Evolutionary conservation across 352 stramenopile species (phyloP).

Genomic region (Pythium insidiosum): DNA sequence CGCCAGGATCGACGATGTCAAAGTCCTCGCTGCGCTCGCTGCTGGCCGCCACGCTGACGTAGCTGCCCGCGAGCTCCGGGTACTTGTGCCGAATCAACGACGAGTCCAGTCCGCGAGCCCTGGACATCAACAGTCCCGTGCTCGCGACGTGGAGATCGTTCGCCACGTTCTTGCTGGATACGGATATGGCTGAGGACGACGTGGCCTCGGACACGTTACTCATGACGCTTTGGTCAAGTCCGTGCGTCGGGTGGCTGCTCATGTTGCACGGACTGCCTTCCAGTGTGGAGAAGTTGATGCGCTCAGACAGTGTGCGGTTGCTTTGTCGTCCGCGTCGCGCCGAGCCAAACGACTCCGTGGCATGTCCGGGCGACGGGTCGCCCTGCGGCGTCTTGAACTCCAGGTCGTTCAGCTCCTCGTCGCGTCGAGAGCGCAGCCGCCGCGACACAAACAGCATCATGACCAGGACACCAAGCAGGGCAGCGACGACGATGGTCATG

Average conservation of each 20-base stretch:
- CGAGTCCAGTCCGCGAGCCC: conserved; percentile 15
- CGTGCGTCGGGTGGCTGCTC: no score
- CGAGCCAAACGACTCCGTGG: no score
- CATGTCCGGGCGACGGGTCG: conserved; percentile 4
- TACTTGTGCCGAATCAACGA: conserved; percentile 18
- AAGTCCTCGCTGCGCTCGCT: conserved; percentile 36
- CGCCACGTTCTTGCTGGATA: not conserved
- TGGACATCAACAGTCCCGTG: conserved; percentile 4
- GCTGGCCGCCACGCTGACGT: conserved; percentile 15
- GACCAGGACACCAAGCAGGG: conserved; percentile 28
- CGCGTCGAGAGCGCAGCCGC: conserved; percentile 21
- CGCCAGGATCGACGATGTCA: conserved; percentile 61
- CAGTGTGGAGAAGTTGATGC: conserved; percentile 16
- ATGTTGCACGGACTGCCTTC: no score
- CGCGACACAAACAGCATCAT: conserved; percentile 40
- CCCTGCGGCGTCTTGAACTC: conserved; percentile 19
- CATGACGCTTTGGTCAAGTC: no score
- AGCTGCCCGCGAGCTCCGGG: conserved; percentile 29
- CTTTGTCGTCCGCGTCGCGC: no score
- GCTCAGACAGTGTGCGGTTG: conserved; percentile 6
- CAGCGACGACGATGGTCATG: conserved; percentile 16
- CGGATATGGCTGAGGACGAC: conserved; percentile 5
- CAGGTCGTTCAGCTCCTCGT: conserved; percentile 18
- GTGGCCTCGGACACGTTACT: not conserved
- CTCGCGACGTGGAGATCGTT: not conserved